Base-by-base conservation (phyloP, 495 filamentous ascomycete species). In the Lepidopterella palustris region DNA sequence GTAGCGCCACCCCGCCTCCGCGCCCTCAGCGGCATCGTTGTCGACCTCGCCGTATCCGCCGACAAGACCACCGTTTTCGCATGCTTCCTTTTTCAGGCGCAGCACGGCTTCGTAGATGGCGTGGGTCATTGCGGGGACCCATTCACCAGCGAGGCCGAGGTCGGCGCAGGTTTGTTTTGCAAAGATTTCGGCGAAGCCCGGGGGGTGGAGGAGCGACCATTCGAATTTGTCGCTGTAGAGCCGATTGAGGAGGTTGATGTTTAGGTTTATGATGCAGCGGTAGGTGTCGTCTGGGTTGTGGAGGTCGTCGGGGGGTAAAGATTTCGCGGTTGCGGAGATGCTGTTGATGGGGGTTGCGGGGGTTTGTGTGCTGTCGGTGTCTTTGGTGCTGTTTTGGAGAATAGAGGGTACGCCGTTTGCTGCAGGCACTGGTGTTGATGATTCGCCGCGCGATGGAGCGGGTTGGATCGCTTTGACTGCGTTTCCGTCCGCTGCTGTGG, bases 221-320 rank as follows among this genome's bases (percentile, higher is more conserved):
- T 99, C 93, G 64, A 99, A 97, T 71, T 89, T 95, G 79, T 99
- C 93, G 4, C 88, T 92, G 73, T 96, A 97, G 18, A 97, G 84
- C 57, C 87, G 85, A 61, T 95, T 95, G 52, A 88, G 86, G 21
- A 97, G 81, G 64, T 96, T 96, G 66, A 99, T 90, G 71, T 88
- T 95, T 23, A 99, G 80, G 51, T 79, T 89, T 67, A 97, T 83
- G 70, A 97, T 85, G 69, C 90, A 96, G 57, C 91, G 83, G 70
- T 96, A 95, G 3, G 89, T 89, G 72, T 97, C 92, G 70, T 95
- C 90, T 5, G 87, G 90, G 71, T 92, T 92, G 50, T 84, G 71
- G 23, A 86, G 78, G 60, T 85, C 75, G 20, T 68, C 67, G 3
- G 77, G 70, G 5, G 76, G 73, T 48, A 83, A 70, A 2, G 77